These are phyloP conservation scores for Daldinia vernicosa DNA, from an alignment of 495 filamentous ascomycete genomes.

Conservation along the genomic window DNA sequence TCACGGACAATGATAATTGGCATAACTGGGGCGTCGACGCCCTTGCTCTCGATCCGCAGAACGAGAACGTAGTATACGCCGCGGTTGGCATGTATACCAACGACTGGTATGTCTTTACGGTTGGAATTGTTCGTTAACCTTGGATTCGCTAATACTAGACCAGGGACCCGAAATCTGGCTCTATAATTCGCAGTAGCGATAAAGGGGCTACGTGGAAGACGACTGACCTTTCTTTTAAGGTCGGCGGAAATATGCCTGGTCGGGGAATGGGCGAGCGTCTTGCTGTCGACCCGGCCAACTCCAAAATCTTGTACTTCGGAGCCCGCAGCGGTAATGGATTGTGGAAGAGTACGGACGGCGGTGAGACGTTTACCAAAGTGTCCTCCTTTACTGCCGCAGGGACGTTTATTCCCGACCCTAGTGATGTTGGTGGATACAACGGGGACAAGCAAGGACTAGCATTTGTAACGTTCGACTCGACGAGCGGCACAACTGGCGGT, in stretches of 20 bases:
- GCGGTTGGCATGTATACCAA: slow-evolving; percentile 69
- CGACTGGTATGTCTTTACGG: slow-evolving; percentile 52
- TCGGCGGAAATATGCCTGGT: slow-evolving; percentile 73
- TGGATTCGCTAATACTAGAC: not conserved
- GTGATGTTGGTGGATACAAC: slow-evolving; percentile 55
- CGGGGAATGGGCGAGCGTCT: slow-evolving; percentile 70
- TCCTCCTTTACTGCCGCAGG: slow-evolving; percentile 64
- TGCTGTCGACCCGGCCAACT: slow-evolving; percentile 66
- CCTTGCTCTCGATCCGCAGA: slow-evolving; percentile 64
- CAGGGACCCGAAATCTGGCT: slow-evolving; percentile 64
- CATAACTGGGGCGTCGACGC: slow-evolving; percentile 68
- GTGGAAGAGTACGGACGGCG: slow-evolving; percentile 67
- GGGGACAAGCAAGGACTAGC: slow-evolving; percentile 61
- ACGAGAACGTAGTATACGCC: slow-evolving; percentile 64
- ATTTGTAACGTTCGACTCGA: slow-evolving; percentile 66
- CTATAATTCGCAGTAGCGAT: slow-evolving; percentile 61
- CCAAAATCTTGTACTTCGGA: slow-evolving; percentile 65
- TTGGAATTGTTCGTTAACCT: not conserved
- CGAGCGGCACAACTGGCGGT: slow-evolving; percentile 53
- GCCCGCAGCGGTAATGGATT: slow-evolving; percentile 69
- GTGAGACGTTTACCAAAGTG: slow-evolving; percentile 66
- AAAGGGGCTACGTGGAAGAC: slow-evolving; percentile 60
- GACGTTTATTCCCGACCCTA: slow-evolving; percentile 57
- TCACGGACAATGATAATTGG: slow-evolving; percentile 61
- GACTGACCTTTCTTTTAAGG: slow-evolving; percentile 64